Conservation (phyloP, 441 rosid genomes). For the Biscutella laevigata region DNA sequence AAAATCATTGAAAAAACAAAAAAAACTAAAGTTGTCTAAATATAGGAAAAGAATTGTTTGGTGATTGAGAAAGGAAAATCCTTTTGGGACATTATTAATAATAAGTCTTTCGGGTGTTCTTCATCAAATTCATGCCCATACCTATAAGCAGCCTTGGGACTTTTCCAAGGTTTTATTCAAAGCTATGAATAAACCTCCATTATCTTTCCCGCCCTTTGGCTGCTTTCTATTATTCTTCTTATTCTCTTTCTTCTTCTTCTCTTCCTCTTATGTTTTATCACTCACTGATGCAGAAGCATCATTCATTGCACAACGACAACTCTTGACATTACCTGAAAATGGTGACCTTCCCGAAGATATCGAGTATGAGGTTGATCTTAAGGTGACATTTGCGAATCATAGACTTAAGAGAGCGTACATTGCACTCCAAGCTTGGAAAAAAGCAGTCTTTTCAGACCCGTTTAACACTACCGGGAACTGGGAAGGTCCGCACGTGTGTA, state of each 20-base stretch:
- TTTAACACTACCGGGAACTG: slow-evolving; percentile 56
- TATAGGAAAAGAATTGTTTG: slow-evolving; percentile 19
- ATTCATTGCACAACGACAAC: slow-evolving; percentile 52
- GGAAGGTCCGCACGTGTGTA: slow-evolving; percentile 64
- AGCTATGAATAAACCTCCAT: slow-evolving; percentile 35
- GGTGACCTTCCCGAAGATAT: slow-evolving; percentile 29
- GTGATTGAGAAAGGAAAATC: slow-evolving; percentile 24
- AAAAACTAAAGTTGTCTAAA: slow-evolving; percentile 23
- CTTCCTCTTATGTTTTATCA: slow-evolving; percentile 30
- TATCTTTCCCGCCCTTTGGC: slow-evolving; percentile 39
- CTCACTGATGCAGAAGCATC: slow-evolving; percentile 47
- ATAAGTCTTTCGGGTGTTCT: slow-evolving; percentile 25
- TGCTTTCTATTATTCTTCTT: slow-evolving; percentile 34
- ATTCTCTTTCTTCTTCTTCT: slow-evolving; percentile 20
- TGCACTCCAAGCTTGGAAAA: slow-evolving; percentile 73
- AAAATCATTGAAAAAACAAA: slow-evolving; percentile 1
- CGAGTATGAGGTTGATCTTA: slow-evolving; percentile 33
- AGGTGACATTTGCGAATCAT: slow-evolving; percentile 35
- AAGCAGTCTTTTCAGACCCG: slow-evolving; percentile 70
- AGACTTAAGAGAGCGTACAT: slow-evolving; percentile 63
- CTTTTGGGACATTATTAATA: slow-evolving; percentile 26
- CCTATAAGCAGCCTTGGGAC: slow-evolving; percentile 65
- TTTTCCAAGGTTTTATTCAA: slow-evolving; percentile 35
- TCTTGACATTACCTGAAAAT: slow-evolving; percentile 34
- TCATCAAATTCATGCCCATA: slow-evolving; percentile 20